These are phyloP conservation scores for Erysiphe neolycopersici DNA, from an alignment of 2,329 filamentous ascomycete genomes.

Conservation along the genomic window DNA sequence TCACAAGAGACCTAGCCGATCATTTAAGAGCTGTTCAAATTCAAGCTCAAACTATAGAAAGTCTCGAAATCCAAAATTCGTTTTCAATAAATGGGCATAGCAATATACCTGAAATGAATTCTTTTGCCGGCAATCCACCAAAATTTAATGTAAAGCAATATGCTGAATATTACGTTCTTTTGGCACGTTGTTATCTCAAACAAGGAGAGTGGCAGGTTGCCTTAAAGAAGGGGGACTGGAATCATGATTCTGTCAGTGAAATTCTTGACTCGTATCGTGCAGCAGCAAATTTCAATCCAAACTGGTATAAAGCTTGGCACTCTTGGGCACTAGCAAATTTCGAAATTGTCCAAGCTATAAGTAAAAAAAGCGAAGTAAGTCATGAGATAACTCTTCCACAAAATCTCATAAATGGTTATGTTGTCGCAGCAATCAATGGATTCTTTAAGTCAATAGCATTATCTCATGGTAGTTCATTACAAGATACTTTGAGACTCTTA, in stretches of 20 bases:
- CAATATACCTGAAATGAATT: background rate
- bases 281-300: constrained; percentile 78
- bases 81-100: background rate
- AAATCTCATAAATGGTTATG: constrained; percentile 53
- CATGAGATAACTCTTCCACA: constrained; percentile 23
- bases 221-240: constrained; percentile 70
- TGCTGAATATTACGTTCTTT: constrained; percentile 37
- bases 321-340: constrained; percentile 97
- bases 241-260: constrained; percentile 59
- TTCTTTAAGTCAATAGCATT: constrained; percentile 96
- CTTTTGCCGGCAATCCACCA: background rate
- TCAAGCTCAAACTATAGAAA: constrained; percentile 9
- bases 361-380: constrained; percentile 13
- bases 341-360: constrained; percentile 68
- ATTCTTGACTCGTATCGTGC: constrained; percentile 76
- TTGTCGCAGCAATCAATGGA: constrained; percentile 78
- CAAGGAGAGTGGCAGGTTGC: constrained; percentile 90
- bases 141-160: constrained; percentile 17
- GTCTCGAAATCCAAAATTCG: constrained; percentile 14
- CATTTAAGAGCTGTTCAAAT: constrained; percentile 10
- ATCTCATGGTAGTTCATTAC: constrained; percentile 72
- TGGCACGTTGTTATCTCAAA: constrained; percentile 88
- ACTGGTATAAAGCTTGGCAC: constrained; percentile 99
- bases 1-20: constrained; percentile 30
- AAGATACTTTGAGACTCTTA: constrained; percentile 76